phyloP scores from a whole-genome alignment of 768 basidiomycete genomes.

The Trametes villosa region DNA sequence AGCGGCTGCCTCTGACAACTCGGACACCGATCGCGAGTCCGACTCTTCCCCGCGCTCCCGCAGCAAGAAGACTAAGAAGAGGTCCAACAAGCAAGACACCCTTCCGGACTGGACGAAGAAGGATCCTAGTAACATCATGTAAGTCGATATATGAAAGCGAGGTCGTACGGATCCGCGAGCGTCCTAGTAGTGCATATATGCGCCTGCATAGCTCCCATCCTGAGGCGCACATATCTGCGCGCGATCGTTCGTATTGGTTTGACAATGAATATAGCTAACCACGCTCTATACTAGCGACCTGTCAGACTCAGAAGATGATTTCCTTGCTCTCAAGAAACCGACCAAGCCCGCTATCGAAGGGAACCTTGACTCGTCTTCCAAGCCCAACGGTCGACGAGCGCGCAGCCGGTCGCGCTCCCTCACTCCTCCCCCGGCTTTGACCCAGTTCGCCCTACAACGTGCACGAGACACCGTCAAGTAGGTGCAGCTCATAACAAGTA shows the following conservation, averaged over 20 bases:
- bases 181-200: constrained; percentile 9
- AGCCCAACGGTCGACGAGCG: constrained; percentile 36
- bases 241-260: not conserved
- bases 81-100: not conserved
- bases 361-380: not conserved
- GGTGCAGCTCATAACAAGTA: constrained; percentile 21
- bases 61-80: constrained; percentile 13
- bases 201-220: not conserved
- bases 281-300: constrained; percentile 33
- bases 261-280: not conserved
- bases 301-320: constrained; percentile 51
- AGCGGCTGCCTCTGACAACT: constrained; percentile 6
- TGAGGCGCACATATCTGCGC: too few relatives aligned
- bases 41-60: constrained; percentile 11
- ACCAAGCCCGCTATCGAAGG: not conserved
- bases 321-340: constrained; percentile 37
- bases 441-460: constrained; percentile 55
- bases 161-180: too few relatives aligned
- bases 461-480: constrained; percentile 68
- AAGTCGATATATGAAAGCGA: constrained; percentile 5
- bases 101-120: constrained; percentile 26
- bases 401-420: constrained; percentile 73
- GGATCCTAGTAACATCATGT: constrained; percentile 13
- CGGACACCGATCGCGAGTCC: constrained; percentile 15
- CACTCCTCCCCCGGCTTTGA: constrained; percentile 73